Base-by-base conservation (phyloP, 345 rosid genomes). In the Dimocarpus longan region DNA sequence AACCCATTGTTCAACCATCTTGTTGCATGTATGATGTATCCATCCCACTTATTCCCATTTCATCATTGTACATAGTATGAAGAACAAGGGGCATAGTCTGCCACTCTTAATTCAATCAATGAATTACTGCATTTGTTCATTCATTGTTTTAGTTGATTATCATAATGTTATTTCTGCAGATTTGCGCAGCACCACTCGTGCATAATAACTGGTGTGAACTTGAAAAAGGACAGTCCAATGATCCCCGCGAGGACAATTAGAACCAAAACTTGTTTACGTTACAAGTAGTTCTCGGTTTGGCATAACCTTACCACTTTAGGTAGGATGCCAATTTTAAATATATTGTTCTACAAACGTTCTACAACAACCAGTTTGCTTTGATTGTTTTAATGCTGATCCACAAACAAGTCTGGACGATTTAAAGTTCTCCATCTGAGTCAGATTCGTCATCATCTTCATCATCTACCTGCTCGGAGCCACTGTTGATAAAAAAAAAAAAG, bases 371-470 rank as follows among this genome's bases (percentile, higher is more conserved):
- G 15, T 66, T 66, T 32, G 21, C 37, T 50, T 46, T 2, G 4
- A 28, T 32, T 54, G 39, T 10, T 37, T 40, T 50, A 12, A 19
- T 50, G 26, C 73, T 15, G 73, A 66, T 15, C 48, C 19, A 22
- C 13, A n/a, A 37, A 65, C 13, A n/a, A 66, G 22, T 40, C 43
- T 52, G 24, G 48, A 15, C 9, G 68, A 37, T 66, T 85, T 82
- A 91, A 28, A 88, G 88, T 78, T 91, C 92, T 67, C 69, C 87
- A 26, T 80, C 84, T 50, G 78, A 39, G 68, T 15, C 82, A 2
- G 52, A 46, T 46, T 81, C 86, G 43, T 80, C 82, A 2, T 80
- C 83, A 28, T 75, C 77, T 2, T 42, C 66, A 2, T 42, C 71
- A 43, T 79, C 79, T 32, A 4, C 79, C 4, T 12, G 32, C 43